These are phyloP conservation scores for Xylaria sp. DNA, from an alignment of 2,329 filamentous ascomycete species.

Conservation along the genomic window DNA sequence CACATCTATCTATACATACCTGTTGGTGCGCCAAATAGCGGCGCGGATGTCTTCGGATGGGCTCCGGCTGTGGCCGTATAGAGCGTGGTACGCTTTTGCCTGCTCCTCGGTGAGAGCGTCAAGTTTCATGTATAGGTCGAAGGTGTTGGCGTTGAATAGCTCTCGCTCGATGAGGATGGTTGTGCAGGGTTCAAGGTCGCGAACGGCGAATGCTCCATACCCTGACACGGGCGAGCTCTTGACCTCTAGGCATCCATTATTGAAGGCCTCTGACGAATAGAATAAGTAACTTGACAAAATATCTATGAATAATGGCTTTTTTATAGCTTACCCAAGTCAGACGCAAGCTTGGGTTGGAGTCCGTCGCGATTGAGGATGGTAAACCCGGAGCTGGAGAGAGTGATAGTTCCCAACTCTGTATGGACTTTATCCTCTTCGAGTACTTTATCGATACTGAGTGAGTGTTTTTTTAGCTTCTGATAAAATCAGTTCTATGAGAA, in stretches of 20 bases:
- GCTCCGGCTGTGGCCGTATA: constrained; percentile 51
- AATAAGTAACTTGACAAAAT: not conserved
- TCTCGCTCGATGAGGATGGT: constrained; percentile 59
- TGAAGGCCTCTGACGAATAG: constrained; percentile 35
- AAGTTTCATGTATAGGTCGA: constrained; percentile 51
- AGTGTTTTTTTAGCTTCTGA: not conserved
- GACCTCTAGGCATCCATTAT: constrained; percentile 56
- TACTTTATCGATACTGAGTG: constrained; percentile 23
- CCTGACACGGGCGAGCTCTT: constrained; percentile 55
- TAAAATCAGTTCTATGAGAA: too few species aligned
- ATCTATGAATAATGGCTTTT: too few species aligned
- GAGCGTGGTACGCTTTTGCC: constrained; percentile 50
- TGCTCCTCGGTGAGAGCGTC: constrained; percentile 48
- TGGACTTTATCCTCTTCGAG: constrained; percentile 20
- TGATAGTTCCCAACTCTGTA: constrained; percentile 3
- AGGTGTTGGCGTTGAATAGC: constrained; percentile 51
- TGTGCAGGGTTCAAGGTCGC: constrained; percentile 52
- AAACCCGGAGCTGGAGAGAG: constrained; percentile 12
- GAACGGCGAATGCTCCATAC: constrained; percentile 59
- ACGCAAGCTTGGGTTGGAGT: constrained; percentile 26
- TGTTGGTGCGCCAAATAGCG: constrained; percentile 59
- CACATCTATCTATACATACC: constrained; percentile 49
- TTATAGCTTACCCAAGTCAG: constrained; percentile 27
- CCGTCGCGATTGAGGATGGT: constrained; percentile 28
- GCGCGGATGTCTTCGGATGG: constrained; percentile 47